A percentile compares a stretch with the other conserved stretches of the same genome.
phyloP scores from a whole-genome alignment of 768 basidiomycete species.

The Termitomyces titanicus region DNA sequence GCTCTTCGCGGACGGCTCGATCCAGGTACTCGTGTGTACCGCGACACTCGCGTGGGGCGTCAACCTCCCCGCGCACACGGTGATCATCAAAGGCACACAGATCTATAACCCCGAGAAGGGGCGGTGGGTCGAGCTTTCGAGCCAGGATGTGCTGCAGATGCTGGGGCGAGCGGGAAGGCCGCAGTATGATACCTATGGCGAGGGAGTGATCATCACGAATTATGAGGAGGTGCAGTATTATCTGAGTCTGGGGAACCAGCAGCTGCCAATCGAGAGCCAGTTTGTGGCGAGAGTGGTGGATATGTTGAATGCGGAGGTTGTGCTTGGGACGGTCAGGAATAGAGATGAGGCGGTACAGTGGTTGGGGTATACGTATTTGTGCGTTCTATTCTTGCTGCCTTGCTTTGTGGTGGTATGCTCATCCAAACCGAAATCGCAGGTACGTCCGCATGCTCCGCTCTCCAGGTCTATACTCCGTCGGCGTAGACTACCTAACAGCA shows the following conservation, averaged over 20 bases:
- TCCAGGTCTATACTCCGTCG: slow-evolving; percentile 84
- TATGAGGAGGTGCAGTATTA: slow-evolving; percentile 98
- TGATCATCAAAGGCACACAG: slow-evolving; percentile 99
- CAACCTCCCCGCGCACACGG: slow-evolving; percentile 94
- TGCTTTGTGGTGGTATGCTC: slow-evolving; percentile 6
- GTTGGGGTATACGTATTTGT: slow-evolving; percentile 94
- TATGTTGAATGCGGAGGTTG: slow-evolving; percentile 96
- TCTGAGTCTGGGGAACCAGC: slow-evolving; percentile 91
- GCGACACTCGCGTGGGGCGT: slow-evolving; percentile 99
- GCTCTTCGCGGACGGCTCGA: slow-evolving; percentile 85
- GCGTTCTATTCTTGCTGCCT: slow-evolving; percentile 27
- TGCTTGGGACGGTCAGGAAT: slow-evolving; percentile 91
- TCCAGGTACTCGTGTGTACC: slow-evolving; percentile 95
- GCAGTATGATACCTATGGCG: slow-evolving; percentile 95
- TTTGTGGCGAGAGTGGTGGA: slow-evolving; percentile 91
- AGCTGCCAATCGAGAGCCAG: slow-evolving; percentile 95
- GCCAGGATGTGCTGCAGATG: slow-evolving; percentile 98
- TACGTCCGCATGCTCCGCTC: slow-evolving; percentile 94
- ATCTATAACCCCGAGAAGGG: slow-evolving; percentile 99
- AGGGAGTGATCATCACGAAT: slow-evolving; percentile 98
- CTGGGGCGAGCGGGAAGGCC: slow-evolving; percentile 96
- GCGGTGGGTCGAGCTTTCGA: slow-evolving; percentile 92
- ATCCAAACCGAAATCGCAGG: too few relatives aligned
- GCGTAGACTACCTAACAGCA: slow-evolving; percentile 71
- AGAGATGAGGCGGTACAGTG: slow-evolving; percentile 97